Evolutionary conservation across 257 asterid species (phyloP).

Genomic region (Nicotiana undulata): DNA sequence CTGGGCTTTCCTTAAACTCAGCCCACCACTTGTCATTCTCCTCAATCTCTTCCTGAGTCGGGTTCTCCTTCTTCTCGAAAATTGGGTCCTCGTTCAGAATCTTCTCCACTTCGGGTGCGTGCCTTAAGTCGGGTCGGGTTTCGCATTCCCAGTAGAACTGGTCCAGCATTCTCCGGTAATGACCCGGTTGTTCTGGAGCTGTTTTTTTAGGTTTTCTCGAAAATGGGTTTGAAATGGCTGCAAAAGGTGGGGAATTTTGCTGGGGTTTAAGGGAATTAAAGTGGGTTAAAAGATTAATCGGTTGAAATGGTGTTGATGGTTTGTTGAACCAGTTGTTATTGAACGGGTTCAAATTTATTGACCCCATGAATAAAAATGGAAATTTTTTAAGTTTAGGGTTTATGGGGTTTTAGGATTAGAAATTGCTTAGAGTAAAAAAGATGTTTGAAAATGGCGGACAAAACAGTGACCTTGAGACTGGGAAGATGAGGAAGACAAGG

Average conservation of each 20-base stretch:
- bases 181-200: conserved; percentile 42
- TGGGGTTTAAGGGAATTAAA: conserved; percentile 41
- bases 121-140: conserved; percentile 69
- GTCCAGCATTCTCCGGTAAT: conserved; percentile 55
- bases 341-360: conserved; percentile 67
- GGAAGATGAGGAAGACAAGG: not conserved
- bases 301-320: conserved; percentile 52
- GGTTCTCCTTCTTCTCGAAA: conserved; percentile 68
- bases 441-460: conserved; percentile 2
- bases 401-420: not conserved
- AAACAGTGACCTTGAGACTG: not conserved
- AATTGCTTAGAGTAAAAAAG: not conserved
- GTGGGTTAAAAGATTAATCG: conserved; percentile 33
- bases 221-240: conserved; percentile 58
- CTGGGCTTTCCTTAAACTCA: conserved; percentile 58
- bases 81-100: conserved; percentile 60
- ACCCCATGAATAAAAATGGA: conserved; percentile 41
- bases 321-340: conserved; percentile 65
- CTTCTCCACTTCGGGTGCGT: conserved; percentile 68
- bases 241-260: conserved; percentile 45
- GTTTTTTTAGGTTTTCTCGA: conserved; percentile 34
- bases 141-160: conserved; percentile 87
- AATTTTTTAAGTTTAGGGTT: not conserved
- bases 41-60: conserved; percentile 62
- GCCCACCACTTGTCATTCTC: conserved; percentile 84